These are phyloP conservation scores for Aspergillus alliaceus DNA, from an alignment of 2,329 filamentous ascomycete genomes.

Conservation along the genomic window DNA sequence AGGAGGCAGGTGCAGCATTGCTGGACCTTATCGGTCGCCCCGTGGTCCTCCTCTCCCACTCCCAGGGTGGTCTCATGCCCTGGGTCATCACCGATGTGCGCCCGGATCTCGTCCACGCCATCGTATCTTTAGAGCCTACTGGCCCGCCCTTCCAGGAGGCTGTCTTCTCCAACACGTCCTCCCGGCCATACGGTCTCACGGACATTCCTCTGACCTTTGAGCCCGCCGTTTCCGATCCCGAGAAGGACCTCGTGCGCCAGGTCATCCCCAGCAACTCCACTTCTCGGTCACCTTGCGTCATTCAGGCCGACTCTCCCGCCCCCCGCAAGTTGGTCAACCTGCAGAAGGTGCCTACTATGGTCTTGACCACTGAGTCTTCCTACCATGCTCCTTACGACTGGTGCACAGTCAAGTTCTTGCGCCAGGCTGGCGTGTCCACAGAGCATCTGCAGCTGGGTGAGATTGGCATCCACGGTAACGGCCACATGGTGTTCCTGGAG, in stretches of 20 bases:
- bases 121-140: slow-evolving; percentile 55
- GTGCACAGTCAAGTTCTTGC: slow-evolving; percentile 54
- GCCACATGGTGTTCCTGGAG: slow-evolving; percentile 47
- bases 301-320: slow-evolving; percentile 35
- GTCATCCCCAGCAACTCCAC: slow-evolving; percentile 13
- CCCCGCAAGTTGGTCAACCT: slow-evolving; percentile 52
- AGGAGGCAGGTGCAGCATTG: slow-evolving; percentile 19
- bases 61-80: slow-evolving; percentile 48
- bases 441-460: slow-evolving; percentile 49
- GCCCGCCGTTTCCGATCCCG: slow-evolving; percentile 9
- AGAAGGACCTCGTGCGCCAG: slow-evolving; percentile 13
- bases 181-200: slow-evolving; percentile 20
- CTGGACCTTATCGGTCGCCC: slow-evolving; percentile 23
- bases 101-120: slow-evolving; percentile 49
- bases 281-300: slow-evolving; percentile 28
- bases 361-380: slow-evolving; percentile 57
- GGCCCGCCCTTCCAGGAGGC: slow-evolving; percentile 44
- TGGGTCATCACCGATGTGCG: slow-evolving; percentile 49
- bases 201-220: slow-evolving; percentile 19
- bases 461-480: slow-evolving; percentile 53
- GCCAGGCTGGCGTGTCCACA: slow-evolving; percentile 51
- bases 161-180: slow-evolving; percentile 11
- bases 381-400: slow-evolving; percentile 58
- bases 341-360: slow-evolving; percentile 47
- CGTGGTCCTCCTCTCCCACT: slow-evolving; percentile 47